Evolutionary conservation across 106 monocot genomes (phyloP), one percentile per base, ranked within the genome.

Genomic region (Vanilla planifolia): DNA sequence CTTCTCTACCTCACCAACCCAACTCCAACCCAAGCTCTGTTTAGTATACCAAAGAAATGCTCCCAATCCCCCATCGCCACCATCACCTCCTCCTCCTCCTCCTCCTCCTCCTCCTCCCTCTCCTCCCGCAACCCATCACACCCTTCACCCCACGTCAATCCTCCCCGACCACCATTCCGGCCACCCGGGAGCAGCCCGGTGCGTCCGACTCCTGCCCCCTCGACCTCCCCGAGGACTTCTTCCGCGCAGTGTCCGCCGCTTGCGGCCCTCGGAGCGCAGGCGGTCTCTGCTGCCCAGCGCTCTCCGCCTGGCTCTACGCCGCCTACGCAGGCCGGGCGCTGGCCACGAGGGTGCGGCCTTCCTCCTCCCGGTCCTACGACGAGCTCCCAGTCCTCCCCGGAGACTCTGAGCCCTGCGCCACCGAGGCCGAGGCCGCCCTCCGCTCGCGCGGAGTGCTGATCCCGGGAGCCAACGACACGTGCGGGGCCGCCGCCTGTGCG

Each of bases 221-320:
- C 66, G 36, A 67, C 36, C 74, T 78, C 44, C 74, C 83, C 25
- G 19, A 43, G 33, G 63, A 55, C 10, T 63, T 78, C 63, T 74
- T 83, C 74, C 32, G n/a, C 21, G 61, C 56, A 59, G 43, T 83
- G 44, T 43, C 67, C 67, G 66, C 33, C 51, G 65, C 78, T 6
- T 83, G 83, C 69, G 50, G 66, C 25, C 16, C 8, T 61, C 43
- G 36, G 8, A 46, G 57, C 29, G 47, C 69, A 55, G 67, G 50
- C 34, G 19, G 33, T 23, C 74, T 62, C 61, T 83, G 83, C 53
- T 83, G 83, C 71, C 83, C 83, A 3, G 59, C 78, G 14, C 74
- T 83, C 56, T 34, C 70, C 24, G 78, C 83, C 17, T 83, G 74
- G 74, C 67, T 83, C 43, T 67, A 63, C 65, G 21, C 73, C 40